Conservation (phyloP, 1,139 yeast species). For the Sugiyamaella grinbergsii region DNA sequence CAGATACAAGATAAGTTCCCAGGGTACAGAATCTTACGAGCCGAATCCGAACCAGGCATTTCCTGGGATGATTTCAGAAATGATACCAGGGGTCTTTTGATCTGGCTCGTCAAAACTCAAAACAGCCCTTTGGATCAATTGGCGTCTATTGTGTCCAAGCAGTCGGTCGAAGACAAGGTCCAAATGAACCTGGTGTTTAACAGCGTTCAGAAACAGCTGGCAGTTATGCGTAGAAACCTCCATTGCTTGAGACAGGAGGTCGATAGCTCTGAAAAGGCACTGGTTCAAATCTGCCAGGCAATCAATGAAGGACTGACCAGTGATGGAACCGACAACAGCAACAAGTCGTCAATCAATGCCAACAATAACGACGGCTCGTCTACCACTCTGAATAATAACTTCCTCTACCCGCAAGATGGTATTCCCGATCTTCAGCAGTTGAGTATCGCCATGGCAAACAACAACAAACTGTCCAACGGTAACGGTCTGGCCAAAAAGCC, state of each 20-base stretch:
- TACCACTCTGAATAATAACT: conserved; percentile 7
- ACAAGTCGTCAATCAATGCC: background rate
- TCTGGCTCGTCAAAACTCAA: conserved; percentile 30
- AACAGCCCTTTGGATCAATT: conserved; percentile 25
- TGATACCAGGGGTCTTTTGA: conserved; percentile 31
- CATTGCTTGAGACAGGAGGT: conserved; percentile 27
- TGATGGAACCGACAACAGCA: conserved; percentile 1
- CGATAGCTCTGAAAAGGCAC: conserved; percentile 25
- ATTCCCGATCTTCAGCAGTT: conserved; percentile 16
- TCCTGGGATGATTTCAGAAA: conserved; percentile 35
- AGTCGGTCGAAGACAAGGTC: conserved; percentile 18
- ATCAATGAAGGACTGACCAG: conserved; percentile 16
- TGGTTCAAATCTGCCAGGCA: conserved; percentile 23
- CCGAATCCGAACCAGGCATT: conserved; percentile 35
- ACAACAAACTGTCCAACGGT: background rate
- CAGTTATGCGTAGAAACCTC: conserved; percentile 24
- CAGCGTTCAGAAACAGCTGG: conserved; percentile 26
- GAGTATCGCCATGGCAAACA: conserved; percentile 10
- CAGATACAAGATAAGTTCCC: conserved; percentile 23
- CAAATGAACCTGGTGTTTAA: conserved; percentile 23
- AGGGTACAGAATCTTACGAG: conserved; percentile 29
- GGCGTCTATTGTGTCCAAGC: conserved; percentile 19
- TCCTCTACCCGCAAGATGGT: conserved; percentile 13
- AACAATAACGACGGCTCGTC: conserved; percentile 10
- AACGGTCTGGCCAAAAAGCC: background rate